Base-by-base conservation (phyloP, 1,284 basidiomycete species). In the Xanthoconium separans region DNA sequence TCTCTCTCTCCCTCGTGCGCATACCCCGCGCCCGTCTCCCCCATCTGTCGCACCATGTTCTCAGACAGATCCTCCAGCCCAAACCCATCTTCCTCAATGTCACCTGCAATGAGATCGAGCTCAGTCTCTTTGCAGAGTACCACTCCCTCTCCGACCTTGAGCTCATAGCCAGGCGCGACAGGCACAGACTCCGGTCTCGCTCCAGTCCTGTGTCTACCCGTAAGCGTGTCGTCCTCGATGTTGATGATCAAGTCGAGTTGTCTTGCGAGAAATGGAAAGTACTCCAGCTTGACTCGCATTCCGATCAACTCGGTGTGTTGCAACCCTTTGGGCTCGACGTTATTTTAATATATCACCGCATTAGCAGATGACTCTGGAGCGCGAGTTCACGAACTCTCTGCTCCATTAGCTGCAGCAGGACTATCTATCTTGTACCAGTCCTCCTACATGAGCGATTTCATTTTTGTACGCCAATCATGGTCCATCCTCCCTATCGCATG, bases 371-470 rank as follows among this genome's bases (percentile, higher is more conserved):
- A 79, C 57, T 83, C 86, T 6, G 85, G 87, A 24, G 82, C 85
- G n/a, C 77, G 87, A 43, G 83, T 92, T 1, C 83, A 87, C 55
- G 86, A 91, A 66, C 77, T 93, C 30, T 91, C 90, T 29, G 85
- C 86, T 8, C 87, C 87, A 24, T 75, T 93, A 12, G 89, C 90
- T 6, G 81, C 80, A 24, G 89, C 87, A 34, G 89, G 89, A 10
- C 91, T 93, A 42, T 88, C 88, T 29, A 93, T 93, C 53, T 74
- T 93, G 6, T 93, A 92, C 67, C 91, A 91, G 68, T 91, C 89
- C 6, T 89, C 87, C 11, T 91, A 93, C 68, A 85, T 86, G 79
- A 87, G 88, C 63, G 90, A 93, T 71, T 93, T 90, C 69, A 85
- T 93, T 48, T 82, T 93, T 59, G 91, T 88, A 65, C 58, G 83